Base-by-base conservation (phyloP, 352 stramenopile genomes). In the Ochromonadaceae sp. region DNA sequence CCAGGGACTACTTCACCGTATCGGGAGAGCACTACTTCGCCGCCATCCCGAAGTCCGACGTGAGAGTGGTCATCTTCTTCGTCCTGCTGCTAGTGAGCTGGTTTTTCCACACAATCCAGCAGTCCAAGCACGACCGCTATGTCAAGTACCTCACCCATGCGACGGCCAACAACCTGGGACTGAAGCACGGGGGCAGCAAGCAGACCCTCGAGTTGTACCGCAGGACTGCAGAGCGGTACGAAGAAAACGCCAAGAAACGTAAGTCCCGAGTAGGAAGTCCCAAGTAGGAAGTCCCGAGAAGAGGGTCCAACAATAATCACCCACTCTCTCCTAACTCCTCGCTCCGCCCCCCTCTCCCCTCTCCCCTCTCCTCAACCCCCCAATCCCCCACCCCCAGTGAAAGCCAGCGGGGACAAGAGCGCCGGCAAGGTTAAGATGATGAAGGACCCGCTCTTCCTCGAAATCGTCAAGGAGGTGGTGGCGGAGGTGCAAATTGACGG, bases 401-500 rank as follows among this genome's bases (percentile, higher is more conserved):
- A n/a, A 22, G 22, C 22, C 25, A 42, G 30, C 7, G 49, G 49
- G 12, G 49, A 59, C 30, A 59, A 61, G 38, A 43, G 22, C n/a
- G 53, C 53, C 25, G 34, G 53, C 28, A 43, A 47, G 31, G 25
- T 30, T 14, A 61, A 61, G 48, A 3, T 14, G 7, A 7, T 17
- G 43, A 9, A 61, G 31, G 53, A 61, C 25, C 53, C 53, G 7
- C 10, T 25, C 17, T 61, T 61, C 36, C 9, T 56, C 5, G 35
- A 52, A 31, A 20, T 58, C 22, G 31, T 61, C 7, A 40, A 61
- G 10, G 20, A 61, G 48, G 48, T 57, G 41, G 12, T 61, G 25
- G 38, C 10, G 28, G 53, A 61, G 48, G 53, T 61, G 7, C 28
- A 58, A 26, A 58, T 61, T 28, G 53, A 61, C 4, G 53, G 53